Conservation (phyloP, 1,139 yeast species). For the Debaryomycetaceae sp. region DNA sequence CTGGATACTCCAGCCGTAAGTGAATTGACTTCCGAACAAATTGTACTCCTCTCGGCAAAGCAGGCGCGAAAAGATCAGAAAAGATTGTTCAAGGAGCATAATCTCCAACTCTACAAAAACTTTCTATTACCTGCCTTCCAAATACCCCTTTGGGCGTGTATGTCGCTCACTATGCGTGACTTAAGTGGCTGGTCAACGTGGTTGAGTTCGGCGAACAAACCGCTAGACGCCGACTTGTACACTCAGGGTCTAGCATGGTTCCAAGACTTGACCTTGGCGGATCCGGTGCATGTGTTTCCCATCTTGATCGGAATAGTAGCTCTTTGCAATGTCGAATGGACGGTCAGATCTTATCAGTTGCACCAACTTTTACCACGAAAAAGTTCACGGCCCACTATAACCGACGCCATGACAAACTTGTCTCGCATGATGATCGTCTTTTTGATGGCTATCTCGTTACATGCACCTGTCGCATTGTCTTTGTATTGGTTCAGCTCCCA, state of each 20-base stretch:
- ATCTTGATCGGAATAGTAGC: slow-evolving; percentile 59
- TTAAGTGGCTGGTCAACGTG: slow-evolving; percentile 63
- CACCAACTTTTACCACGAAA: slow-evolving; percentile 25
- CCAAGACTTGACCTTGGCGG: slow-evolving; percentile 46
- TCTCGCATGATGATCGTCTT: slow-evolving; percentile 69
- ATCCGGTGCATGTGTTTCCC: slow-evolving; percentile 59
- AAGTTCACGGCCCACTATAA: slow-evolving; percentile 44
- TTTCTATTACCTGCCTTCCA: slow-evolving; percentile 66
- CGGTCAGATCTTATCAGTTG: slow-evolving; percentile 42
- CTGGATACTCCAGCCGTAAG: too few species aligned
- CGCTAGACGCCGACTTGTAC: slow-evolving; percentile 44
- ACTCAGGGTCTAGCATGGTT: slow-evolving; percentile 54
- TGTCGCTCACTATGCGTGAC: slow-evolving; percentile 67
- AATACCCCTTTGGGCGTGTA: slow-evolving; percentile 77
- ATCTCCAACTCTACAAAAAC: slow-evolving; percentile 76
- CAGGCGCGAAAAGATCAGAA: slow-evolving; percentile 72
- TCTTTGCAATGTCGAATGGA: slow-evolving; percentile 73
- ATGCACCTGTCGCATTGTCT: slow-evolving; percentile 74
- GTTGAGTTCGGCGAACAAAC: slow-evolving; percentile 32
- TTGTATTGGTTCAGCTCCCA: slow-evolving; percentile 86
- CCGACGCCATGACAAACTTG: slow-evolving; percentile 50
- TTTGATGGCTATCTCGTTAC: slow-evolving; percentile 74
- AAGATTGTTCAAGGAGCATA: slow-evolving; percentile 48
- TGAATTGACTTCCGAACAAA: slow-evolving; percentile 74
- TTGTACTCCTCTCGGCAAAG: slow-evolving; percentile 58